Base-by-base conservation (phyloP, 2,329 filamentous ascomycete genomes). In the Fonsecaea pugnacius region DNA sequence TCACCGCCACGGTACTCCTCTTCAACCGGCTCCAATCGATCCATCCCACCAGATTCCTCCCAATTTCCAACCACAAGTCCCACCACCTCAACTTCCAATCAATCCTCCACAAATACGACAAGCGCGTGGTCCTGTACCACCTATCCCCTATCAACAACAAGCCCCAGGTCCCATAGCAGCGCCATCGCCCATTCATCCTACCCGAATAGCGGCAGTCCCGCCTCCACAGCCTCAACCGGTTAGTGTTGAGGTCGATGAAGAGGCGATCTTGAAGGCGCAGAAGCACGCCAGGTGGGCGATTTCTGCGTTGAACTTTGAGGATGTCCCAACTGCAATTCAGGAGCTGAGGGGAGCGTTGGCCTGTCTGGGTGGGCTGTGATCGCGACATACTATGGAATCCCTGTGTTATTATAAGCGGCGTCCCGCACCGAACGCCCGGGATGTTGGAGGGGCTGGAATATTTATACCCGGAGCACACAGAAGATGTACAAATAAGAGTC, bases 211-310 rank as follows among this genome's bases (percentile, higher is more conserved):
- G 12, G 46, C 32, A 33, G 12, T 36, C 16, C 72, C 70, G 18
- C 30, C 67, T 24, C 58, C 69, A 30, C 62, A 71, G n/a, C 69
- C 72, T 33, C 63, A 68, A 50, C 65, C 71, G 6, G 60, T 56
- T 16, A 66, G 65, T 38, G 66, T 59, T n/a, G 71, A 73, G 5
- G 71, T 82, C 4, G 84, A 89, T 10, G 91, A 96, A 68, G 89
- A 92, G 64, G 83, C 89, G 0, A 89, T 97, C 38, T 81, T 86
- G 38, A 85, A 88, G 71, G 94, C 95, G 4, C 92, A 96, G 76
- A 99, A 98, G 75, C 95, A 98, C 79, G 93, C 94, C 1, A 92
- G 92, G 72, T 99, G 92, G 91, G 95, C 95, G 0, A 96, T 98
- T 48, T 97, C 93, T 10, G 95, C 95, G 0, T 79, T 99, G 54